Base-by-base conservation (phyloP, 345 rosid genomes). In the Pistacia atlantica region DNA sequence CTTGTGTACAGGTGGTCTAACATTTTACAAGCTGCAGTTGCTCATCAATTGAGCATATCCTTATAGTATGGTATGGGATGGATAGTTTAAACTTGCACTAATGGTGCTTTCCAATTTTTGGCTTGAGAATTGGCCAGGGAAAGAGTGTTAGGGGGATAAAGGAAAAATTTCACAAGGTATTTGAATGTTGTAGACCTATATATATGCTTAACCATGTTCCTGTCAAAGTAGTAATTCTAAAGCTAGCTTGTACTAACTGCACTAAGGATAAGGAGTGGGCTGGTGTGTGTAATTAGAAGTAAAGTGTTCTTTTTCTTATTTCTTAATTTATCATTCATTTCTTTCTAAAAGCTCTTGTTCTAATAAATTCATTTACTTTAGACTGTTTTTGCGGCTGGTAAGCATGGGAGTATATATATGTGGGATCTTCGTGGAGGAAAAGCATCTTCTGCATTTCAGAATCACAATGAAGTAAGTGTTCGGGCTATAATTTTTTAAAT, bases 401-500 rank as follows among this genome's bases (percentile, higher is more conserved):
- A 85, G 84, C 71, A 79, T 75, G 99, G 98, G 78, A 82, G 71
- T 65, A 83, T 96, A 72, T 87, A 89, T 73, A 66, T 87, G 67
- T 96, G 98, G 98, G 98, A 96, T 88, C 89, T 96, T 73, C 93
- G 99, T 66, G 94, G 97, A 56, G 99, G 99, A 79, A 89, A 88
- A 67, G 77, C 77, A 69, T 83, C 95, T 82, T 73, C 85, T 73
- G 90, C 86, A 80, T 88, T 94, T 69, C 97, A 88, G 77, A 83
- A 84, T 86, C 86, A 83, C 75, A 88, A 84, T 79, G 94, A 89
- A 89, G 98, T 91, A 75, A 67, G 54, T 8, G 6, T 46, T 59
- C 46, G 12, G 33, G 16, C 42, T 55, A 59, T 33, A 60, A 16
- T 49, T 49, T 66, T 73, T 1, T 63, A 10, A 13, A 55, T 17